Evolutionary conservation across 805 yeast genomes (phyloP), one percentile per base, ranked within the genome.

Genomic region (Metschnikowia continentalis): DNA sequence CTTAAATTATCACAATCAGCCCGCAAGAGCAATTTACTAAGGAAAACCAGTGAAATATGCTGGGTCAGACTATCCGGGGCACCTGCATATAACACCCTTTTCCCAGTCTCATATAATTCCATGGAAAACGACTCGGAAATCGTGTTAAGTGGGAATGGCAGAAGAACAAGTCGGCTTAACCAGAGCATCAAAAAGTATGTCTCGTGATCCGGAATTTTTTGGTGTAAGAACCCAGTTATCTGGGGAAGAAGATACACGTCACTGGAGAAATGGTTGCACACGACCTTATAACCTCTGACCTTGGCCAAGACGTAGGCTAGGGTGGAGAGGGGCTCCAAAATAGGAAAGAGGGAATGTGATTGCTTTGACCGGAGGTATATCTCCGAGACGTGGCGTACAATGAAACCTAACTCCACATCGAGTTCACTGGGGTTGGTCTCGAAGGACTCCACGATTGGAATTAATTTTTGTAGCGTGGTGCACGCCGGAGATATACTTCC

Each of bases 101-200:
- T 45, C 0, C 78, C 74, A 6, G 76, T 53, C 0, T 56, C 51
- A 41, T 71, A 76, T 1, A 84, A 26, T 26, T 26, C 30, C 11
- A 8, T 26, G 10, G 30, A 26, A 26, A 26, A 26, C 30, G 30
- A 8, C 11, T 26, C 11, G 13, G 62, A 54, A 14, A 84, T 65
- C 0, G 67, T 54, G 1, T 64, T 66, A 23, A 91, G 68, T 1
- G 80, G 76, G 61, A 91, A 90, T 0, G 98, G 97, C 0, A 84
- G 80, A n/a, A 87, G 68, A 0, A 83, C 77, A 20, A 90, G 68
- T 8, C 84, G 80, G 0, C 85, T 77, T 8, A 89, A 72, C 96
- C 96, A 91, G 3, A 86, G 69, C 7, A 90, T 65, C 39, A 82
- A 61, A 10, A 84, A 43, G 51, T 68, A 71, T 1, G 53, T 48